Evolutionary conservation across 2,329 filamentous ascomycete species (phyloP).

Genomic region (Hymenoscyphus fraxineus): DNA sequence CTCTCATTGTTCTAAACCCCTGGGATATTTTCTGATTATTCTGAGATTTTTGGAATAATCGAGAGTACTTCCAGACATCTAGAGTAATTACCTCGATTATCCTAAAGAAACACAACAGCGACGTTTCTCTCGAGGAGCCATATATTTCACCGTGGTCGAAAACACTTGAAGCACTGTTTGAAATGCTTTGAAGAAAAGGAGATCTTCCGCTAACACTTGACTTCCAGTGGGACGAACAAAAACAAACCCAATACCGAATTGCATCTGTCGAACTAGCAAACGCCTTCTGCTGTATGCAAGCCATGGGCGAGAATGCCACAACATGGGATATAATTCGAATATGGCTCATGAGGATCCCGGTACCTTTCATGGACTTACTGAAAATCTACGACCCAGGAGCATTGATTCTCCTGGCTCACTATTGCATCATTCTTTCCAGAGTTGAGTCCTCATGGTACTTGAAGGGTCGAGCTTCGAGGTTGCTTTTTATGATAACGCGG

Average conservation of each 20-base stretch:
- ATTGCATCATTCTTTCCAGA: conserved; percentile 22
- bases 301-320: conserved; percentile 12
- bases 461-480: conserved; percentile 13
- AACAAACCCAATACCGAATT: not conserved
- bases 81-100: not conserved
- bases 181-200: too few relatives aligned
- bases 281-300: conserved; percentile 16
- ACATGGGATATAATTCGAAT: conserved; percentile 22
- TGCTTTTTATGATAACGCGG: conserved; percentile 7
- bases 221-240: not conserved
- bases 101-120: not conserved
- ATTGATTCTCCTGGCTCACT: conserved; percentile 25
- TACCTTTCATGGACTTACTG: conserved; percentile 18
- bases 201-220: not conserved
- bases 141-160: too few relatives aligned
- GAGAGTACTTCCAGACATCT: not conserved
- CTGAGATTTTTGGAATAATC: not conserved
- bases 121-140: not conserved
- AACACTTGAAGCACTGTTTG: too few relatives aligned
- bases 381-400: conserved; percentile 16
- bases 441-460: conserved; percentile 23
- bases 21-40: not conserved
- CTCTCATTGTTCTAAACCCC: not conserved
- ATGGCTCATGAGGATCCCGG: conserved; percentile 20
- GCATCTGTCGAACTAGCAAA: conserved; percentile 12